phyloP scores from a whole-genome alignment of 176 grass and related monocot species.

The Sorghum bicolor region Sorghum_bicolor_NCBIv3 NC_012870.2:1222001-1222500 shows the following conservation, averaged over 20 bases:
- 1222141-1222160: slow-evolving; percentile 35
- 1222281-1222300: slow-evolving; percentile 61
- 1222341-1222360: neutral
- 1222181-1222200: slow-evolving; percentile 74
- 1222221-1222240: slow-evolving; percentile 78
- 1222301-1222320: neutral
- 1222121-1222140: slow-evolving; percentile 42
- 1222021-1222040: neutral
- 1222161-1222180: slow-evolving; percentile 31
- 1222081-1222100: neutral
- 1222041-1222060: too few species aligned
- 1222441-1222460: slow-evolving; percentile 42
- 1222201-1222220: slow-evolving; percentile 80
- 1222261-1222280: slow-evolving; percentile 83
- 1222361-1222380: neutral
- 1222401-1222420: neutral
- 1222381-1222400: neutral
- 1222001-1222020: neutral
- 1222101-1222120: slow-evolving; percentile 56
- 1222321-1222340: slow-evolving; percentile 19
- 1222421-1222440: neutral
- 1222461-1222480: slow-evolving; percentile 50
- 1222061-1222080: neutral
- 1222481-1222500: slow-evolving; percentile 52
- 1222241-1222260: slow-evolving; percentile 86